phyloP scores from a whole-genome alignment of 2,329 filamentous ascomycete genomes.

The Arthroderma sp. region DNA sequence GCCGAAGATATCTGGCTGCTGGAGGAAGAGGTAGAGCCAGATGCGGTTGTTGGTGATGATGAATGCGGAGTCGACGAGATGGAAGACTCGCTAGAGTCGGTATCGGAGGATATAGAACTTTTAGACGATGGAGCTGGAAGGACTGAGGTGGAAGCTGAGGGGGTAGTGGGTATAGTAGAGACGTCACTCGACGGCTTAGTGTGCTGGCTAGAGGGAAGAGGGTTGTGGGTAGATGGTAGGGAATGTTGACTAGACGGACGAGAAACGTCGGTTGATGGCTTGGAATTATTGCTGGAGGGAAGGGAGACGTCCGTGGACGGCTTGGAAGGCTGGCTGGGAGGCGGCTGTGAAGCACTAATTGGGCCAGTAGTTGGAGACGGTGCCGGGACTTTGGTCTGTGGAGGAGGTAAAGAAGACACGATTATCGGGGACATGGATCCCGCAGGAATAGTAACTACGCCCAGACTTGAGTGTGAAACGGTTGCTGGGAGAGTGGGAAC shows the following conservation, averaged over 20 bases:
- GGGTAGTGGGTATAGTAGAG: too few relatives aligned
- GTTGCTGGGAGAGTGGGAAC: conserved; percentile 18
- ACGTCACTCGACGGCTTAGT: too few relatives aligned
- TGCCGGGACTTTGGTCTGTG: neutral
- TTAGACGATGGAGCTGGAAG: neutral
- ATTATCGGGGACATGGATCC: conserved; percentile 12
- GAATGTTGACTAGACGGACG: neutral
- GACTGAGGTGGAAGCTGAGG: neutral
- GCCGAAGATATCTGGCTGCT: neutral
- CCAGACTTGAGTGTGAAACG: conserved; percentile 17
- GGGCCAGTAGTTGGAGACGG: neutral
- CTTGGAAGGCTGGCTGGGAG: neutral
- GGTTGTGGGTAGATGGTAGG: neutral
- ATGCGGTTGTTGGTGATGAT: neutral
- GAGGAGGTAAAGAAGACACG: conserved; percentile 6
- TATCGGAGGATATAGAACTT: neutral
- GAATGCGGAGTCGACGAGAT: neutral
- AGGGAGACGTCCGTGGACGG: neutral
- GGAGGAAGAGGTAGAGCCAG: neutral
- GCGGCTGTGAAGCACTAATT: neutral
- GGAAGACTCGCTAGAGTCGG: neutral
- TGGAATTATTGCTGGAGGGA: neutral
- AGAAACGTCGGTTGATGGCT: neutral
- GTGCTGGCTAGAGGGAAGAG: neutral
- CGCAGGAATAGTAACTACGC: conserved; percentile 17